These are phyloP conservation scores for Ministeria vibrans DNA, from an alignment of 78 protist genomes.

Conservation along the genomic window DNA sequence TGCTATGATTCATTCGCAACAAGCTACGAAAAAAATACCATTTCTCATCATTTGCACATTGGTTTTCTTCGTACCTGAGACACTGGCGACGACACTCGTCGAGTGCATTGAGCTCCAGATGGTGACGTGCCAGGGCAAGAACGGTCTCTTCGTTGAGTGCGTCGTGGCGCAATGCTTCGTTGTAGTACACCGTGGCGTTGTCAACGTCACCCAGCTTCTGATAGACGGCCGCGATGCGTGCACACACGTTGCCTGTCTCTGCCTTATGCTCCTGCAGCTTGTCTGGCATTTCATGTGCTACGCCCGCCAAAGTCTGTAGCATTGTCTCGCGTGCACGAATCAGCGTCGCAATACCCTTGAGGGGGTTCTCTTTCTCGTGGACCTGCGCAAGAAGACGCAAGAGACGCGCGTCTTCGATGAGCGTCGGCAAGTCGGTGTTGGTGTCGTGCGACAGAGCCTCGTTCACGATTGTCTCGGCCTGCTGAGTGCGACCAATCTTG, in stretches of 20 bases:
- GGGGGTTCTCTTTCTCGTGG: conserved; percentile 6
- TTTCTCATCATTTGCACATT: too few relatives aligned
- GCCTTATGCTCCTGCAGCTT: too few relatives aligned
- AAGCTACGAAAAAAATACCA: conserved; percentile 2
- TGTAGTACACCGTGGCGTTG: conserved; percentile 20
- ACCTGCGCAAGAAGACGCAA: conserved; percentile 5
- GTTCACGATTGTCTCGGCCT: conserved; percentile 14
- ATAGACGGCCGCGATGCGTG: too few relatives aligned
- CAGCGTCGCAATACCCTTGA: neutral
- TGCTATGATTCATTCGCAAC: conserved; percentile 31
- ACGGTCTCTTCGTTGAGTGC: conserved; percentile 1
- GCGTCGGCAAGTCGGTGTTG: neutral
- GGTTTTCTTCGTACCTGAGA: too few relatives aligned
- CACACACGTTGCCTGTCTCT: too few relatives aligned
- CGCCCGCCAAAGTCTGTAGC: too few relatives aligned
- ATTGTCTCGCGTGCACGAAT: neutral
- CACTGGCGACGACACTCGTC: too few relatives aligned
- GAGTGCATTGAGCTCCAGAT: conserved; percentile 30
- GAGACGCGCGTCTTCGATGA: neutral
- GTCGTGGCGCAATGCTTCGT: conserved; percentile 49
- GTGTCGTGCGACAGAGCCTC: too few relatives aligned
- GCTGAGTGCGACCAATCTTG: conserved; percentile 14
- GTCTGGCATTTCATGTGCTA: too few relatives aligned
- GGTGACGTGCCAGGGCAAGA: conserved; percentile 45
- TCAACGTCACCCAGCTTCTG: neutral